phyloP scores from a whole-genome alignment of 73 alveolate species.

The Diophrys sp. region DNA sequence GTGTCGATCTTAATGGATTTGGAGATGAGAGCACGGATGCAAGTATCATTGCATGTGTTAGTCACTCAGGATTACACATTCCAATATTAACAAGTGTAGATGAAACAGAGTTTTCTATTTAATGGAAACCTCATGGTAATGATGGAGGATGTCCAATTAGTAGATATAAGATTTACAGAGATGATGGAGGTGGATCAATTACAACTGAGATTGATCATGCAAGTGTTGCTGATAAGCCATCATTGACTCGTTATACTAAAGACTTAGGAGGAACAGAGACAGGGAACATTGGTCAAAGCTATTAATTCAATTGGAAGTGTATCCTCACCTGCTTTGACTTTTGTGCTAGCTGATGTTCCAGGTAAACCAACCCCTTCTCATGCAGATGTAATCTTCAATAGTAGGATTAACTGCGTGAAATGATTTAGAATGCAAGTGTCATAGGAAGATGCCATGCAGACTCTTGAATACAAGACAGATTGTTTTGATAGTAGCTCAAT shows the following conservation, averaged over 20 bases:
- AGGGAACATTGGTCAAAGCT: conserved; percentile 49
- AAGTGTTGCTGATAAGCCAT: not conserved
- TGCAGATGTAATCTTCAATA: too few species aligned
- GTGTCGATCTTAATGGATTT: conserved; percentile 62
- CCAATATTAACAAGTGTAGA: conserved; percentile 40
- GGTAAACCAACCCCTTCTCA: conserved; percentile 26
- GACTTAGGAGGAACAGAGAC: conserved; percentile 6
- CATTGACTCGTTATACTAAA: conserved; percentile 2
- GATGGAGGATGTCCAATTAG: conserved; percentile 66
- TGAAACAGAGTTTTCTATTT: conserved; percentile 15
- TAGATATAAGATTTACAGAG: conserved; percentile 34
- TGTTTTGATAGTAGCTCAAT: too few species aligned
- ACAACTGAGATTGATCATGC: conserved; percentile 1
- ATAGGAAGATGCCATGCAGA: too few species aligned
- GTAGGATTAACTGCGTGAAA: too few species aligned
- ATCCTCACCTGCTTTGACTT: conserved; percentile 37
- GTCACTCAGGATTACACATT: conserved; percentile 28
- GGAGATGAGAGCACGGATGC: conserved; percentile 21
- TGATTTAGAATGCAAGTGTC: too few species aligned
- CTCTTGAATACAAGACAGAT: too few species aligned
- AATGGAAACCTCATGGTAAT: conserved; percentile 50
- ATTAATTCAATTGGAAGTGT: conserved; percentile 23
- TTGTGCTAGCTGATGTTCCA: conserved; percentile 61
- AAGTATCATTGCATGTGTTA: conserved; percentile 41
- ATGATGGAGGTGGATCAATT: conserved; percentile 12